Base-by-base conservation (phyloP, 1,284 basidiomycete genomes). In the Acaromyces ingoldii region DNA sequence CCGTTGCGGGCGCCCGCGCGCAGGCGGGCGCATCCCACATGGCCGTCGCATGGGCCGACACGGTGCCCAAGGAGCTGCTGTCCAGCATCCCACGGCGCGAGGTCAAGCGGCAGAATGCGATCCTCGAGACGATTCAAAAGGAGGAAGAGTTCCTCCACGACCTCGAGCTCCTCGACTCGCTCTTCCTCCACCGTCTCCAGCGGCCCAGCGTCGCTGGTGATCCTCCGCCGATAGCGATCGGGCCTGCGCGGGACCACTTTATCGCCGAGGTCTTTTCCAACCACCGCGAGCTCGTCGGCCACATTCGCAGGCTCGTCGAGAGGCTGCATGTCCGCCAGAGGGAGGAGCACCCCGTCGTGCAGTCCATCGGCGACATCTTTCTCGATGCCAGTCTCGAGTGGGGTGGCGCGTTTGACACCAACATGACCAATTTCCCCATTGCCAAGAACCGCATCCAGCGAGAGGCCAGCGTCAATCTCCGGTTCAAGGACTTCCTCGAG, bases 91-190 rank as follows among this genome's bases (percentile, higher is more conserved):
- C 86, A 0, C 81, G 85, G 50, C 83, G 82, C 60, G 89, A 96
- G 76, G 82, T 90, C 45, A 85, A 84, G 58, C 84, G 91, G 9
- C 93, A 97, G 76, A 85, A 87, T 37, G 84, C 93, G 67, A 93
- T 98, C 50, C 85, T 88, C 67, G 91, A 92, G 76, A 84, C 92
- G 34, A 87, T 98, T 59, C 83, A 83, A 67, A 87, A 89, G 59
- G 93, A 98, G 76, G 85, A 88, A 65, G 85, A 89, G 68, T 97
- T 95, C 72, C 80, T 92, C 34, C 84, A 86, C 39, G 93, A 98
- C 72, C 81, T 99, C 4, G 85, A 90, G 54, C 82, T 85, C 4
- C 82, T 97, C 38, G 89, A 95, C 24, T 46, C 52, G 25, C 58
- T 70, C 11, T 67, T 60, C 29, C 61, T 60, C 0, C 40, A 53